Conservation (phyloP, 768 basidiomycete species). For the Termitomyces sp. region DNA sequence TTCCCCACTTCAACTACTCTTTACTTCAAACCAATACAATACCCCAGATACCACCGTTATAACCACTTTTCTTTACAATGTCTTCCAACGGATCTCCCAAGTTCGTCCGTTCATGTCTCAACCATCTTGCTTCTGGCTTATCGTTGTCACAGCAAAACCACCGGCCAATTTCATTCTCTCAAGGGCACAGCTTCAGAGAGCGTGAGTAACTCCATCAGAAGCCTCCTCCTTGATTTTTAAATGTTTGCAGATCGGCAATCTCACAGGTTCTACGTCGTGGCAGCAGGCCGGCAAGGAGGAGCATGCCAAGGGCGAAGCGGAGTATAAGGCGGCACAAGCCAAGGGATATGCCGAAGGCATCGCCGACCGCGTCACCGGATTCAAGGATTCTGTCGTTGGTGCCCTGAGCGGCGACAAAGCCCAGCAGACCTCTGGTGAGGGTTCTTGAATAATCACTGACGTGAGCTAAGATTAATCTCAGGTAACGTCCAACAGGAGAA, state of each 20-base stretch:
- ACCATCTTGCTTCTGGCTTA: neutral
- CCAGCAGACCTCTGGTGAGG: slow-evolving; percentile 35
- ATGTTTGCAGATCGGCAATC: slow-evolving; percentile 30
- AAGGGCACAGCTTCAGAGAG: slow-evolving; percentile 31
- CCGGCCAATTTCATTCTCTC: slow-evolving; percentile 36
- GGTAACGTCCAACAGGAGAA: slow-evolving; percentile 37
- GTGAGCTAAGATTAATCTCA: slow-evolving; percentile 7
- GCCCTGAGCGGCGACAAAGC: slow-evolving; percentile 43
- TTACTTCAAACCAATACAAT: neutral
- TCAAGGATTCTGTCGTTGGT: slow-evolving; percentile 44
- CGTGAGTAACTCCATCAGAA: slow-evolving; percentile 1
- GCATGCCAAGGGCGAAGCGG: slow-evolving; percentile 45
- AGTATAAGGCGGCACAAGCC: slow-evolving; percentile 43
- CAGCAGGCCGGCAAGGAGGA: slow-evolving; percentile 43
- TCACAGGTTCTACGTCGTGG: slow-evolving; percentile 41
- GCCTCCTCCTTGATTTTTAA: neutral
- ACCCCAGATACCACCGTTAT: neutral
- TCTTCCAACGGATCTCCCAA: slow-evolving; percentile 15
- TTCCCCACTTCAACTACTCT: neutral
- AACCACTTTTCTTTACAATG: slow-evolving; percentile 7
- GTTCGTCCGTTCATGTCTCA: slow-evolving; percentile 3
- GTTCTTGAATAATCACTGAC: neutral
- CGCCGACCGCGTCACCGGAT: slow-evolving; percentile 36
- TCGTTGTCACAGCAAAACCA: slow-evolving; percentile 26
- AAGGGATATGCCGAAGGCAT: slow-evolving; percentile 46